phyloP scores from a whole-genome alignment of 2,329 filamentous ascomycete species.

The Hypoxylon sp. region DNA sequence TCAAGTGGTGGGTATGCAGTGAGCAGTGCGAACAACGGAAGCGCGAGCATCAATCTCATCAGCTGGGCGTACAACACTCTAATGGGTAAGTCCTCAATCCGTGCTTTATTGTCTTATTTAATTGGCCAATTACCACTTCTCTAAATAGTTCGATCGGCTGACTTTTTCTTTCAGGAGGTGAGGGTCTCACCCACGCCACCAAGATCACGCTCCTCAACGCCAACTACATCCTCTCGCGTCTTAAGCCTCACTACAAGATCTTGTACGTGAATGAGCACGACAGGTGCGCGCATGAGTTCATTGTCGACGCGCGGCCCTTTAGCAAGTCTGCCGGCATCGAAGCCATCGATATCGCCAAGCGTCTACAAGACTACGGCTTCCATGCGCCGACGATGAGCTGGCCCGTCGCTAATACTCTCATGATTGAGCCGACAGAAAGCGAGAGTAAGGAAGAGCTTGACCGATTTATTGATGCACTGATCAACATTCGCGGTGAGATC shows the following conservation, averaged over 20 bases:
- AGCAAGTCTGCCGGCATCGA: conserved; percentile 86
- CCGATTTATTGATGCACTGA: conserved; percentile 90
- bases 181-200: conserved; percentile 88
- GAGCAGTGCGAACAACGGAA: conserved; percentile 86
- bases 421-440: conserved; percentile 97
- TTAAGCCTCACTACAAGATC: conserved; percentile 88
- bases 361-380: conserved; percentile 97
- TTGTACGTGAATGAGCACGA: conserved; percentile 92
- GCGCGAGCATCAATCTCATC: conserved; percentile 92
- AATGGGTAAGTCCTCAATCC: conserved; percentile 73
- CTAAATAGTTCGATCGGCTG: conserved; percentile 12
- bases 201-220: conserved; percentile 95
- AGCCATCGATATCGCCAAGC: conserved; percentile 95
- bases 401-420: conserved; percentile 94
- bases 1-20: conserved; percentile 67
- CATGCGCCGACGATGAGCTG: conserved; percentile 97
- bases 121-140: neutral
- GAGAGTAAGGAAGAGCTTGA: conserved; percentile 94
- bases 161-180: conserved; percentile 60
- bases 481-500: conserved; percentile 89
- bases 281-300: conserved; percentile 97
- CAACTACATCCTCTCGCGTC: conserved; percentile 93
- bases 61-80: conserved; percentile 95
- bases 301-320: conserved; percentile 89
- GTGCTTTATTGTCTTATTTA: neutral